These are phyloP conservation scores for Hemileccinum rubropunctum DNA, from an alignment of 768 basidiomycete species.

Conservation along the genomic window DNA sequence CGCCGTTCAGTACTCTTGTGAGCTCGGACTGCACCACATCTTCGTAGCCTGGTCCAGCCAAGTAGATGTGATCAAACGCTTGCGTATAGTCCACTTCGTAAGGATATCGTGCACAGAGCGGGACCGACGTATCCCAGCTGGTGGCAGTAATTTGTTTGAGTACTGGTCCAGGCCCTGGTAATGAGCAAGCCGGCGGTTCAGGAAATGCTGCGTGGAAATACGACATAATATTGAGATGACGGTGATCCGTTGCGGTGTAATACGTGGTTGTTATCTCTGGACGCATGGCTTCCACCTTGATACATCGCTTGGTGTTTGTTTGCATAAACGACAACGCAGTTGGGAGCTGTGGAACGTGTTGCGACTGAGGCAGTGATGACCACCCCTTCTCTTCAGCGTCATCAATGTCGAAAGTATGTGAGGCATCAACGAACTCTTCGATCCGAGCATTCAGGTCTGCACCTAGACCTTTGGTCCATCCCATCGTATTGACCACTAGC, in stretches of 20 bases:
- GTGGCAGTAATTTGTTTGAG: slow-evolving; percentile 38
- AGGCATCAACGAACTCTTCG: slow-evolving; percentile 62
- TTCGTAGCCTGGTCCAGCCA: slow-evolving; percentile 74
- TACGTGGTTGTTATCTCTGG: slow-evolving; percentile 24
- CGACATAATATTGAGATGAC: slow-evolving; percentile 66
- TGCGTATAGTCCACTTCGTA: slow-evolving; percentile 62
- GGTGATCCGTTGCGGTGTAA: slow-evolving; percentile 60
- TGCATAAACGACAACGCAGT: not conserved
- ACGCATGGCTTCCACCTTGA: slow-evolving; percentile 44
- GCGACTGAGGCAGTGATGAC: slow-evolving; percentile 10
- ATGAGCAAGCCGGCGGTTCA: slow-evolving; percentile 24
- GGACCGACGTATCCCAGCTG: slow-evolving; percentile 64
- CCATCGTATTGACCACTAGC: slow-evolving; percentile 93
- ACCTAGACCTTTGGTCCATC: slow-evolving; percentile 94
- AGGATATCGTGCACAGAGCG: slow-evolving; percentile 67
- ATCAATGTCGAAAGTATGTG: slow-evolving; percentile 24
- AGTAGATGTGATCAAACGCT: slow-evolving; percentile 61
- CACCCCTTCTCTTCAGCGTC: slow-evolving; percentile 22
- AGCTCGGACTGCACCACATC: slow-evolving; percentile 76
- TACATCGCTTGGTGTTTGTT: not conserved
- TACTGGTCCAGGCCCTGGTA: slow-evolving; percentile 8
- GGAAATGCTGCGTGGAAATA: slow-evolving; percentile 65
- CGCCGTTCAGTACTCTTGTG: slow-evolving; percentile 69
- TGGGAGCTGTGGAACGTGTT: slow-evolving; percentile 4
- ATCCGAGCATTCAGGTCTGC: slow-evolving; percentile 73